Base-by-base conservation (phyloP, 2,329 filamentous ascomycete genomes). In the Phialocephala subalpina region DNA sequence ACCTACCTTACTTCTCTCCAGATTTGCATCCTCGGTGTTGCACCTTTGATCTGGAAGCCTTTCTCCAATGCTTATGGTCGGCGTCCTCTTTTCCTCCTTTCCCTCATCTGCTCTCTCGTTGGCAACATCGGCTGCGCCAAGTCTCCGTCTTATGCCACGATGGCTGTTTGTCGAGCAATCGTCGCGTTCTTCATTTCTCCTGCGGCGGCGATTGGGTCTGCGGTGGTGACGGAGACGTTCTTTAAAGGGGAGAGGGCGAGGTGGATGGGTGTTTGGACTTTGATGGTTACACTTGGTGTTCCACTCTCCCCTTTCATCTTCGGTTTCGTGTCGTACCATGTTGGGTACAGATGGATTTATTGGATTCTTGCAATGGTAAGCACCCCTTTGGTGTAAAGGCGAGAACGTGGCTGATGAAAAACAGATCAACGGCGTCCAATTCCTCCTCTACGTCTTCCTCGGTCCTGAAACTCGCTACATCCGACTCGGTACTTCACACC, bases 261-360 rank as follows among this genome's bases (percentile, higher is more conserved):
- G 65, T 83, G 83, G 55, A 85, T 87, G 81, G 85, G 84, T 35
- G 77, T 86, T n/a, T 85, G 84, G 85, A 86, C 84, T 2, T 49
- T 72, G 14, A 18, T 70, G 78, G 58, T 67, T 9, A 59, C 62
- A 20, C 36, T 68, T 29, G 66, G 60, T 67, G 70, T 64, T 2
- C 68, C 70, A 14, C 20, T 68, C 63, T 75, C 60, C 29, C 40
- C 70, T 59, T 66, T 74, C 72, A 76, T 77, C 5, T 66, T 82
- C 22, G 76, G 78, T 4, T 76, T 74, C 47, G 84, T 86, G 0
- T 79, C 81, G 1, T 79, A 83, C 61, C 80, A 81, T 27, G 79
- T 81, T 20, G 82, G 82, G 1, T 88, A 85, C 62, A 77, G 79
- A 49, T 86, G 84, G 84, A 84, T 86, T 27, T 86, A 83, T 73